phyloP scores from a whole-genome alignment of 2,329 filamentous ascomycete species.

The Davidsoniella eucalypti region DNA sequence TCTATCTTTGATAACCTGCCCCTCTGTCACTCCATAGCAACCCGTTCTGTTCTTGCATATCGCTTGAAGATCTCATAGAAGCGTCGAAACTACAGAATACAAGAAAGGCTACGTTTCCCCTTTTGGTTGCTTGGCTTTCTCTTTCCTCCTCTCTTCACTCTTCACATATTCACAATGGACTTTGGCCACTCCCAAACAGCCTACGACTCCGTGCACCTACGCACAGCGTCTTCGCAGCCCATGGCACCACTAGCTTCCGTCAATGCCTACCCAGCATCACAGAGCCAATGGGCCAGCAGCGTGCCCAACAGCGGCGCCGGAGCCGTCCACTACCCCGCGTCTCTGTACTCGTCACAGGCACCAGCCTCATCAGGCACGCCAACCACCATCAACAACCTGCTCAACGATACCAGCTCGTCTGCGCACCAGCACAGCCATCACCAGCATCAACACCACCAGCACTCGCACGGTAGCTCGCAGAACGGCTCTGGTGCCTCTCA shows the following conservation, averaged over 20 bases:
- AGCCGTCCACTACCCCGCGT: slow-evolving; percentile 1
- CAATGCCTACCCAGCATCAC: slow-evolving; percentile 2
- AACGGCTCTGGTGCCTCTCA: not conserved
- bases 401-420: slow-evolving; percentile 6
- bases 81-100: too few species aligned
- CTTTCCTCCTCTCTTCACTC: not conserved
- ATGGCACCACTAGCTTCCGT: slow-evolving; percentile 2
- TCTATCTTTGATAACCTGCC: too few species aligned
- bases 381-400: slow-evolving; percentile 9
- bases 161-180: slow-evolving; percentile 3
- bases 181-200: slow-evolving; percentile 4
- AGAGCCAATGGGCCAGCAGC: slow-evolving; percentile 2
- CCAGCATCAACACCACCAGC: not conserved
- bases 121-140: not conserved
- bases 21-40: too few species aligned
- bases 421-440: not conserved
- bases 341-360: slow-evolving; percentile 5
- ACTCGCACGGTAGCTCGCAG: not conserved
- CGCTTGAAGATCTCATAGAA: too few species aligned
- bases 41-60: too few species aligned
- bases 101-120: too few species aligned
- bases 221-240: slow-evolving; percentile 3
- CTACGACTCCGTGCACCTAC: slow-evolving; percentile 4
- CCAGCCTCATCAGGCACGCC: slow-evolving; percentile 2
- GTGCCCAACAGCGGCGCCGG: not conserved